Conservation (phyloP, 1,139 yeast genomes). For the Yamadazyma buinensis region DNA sequence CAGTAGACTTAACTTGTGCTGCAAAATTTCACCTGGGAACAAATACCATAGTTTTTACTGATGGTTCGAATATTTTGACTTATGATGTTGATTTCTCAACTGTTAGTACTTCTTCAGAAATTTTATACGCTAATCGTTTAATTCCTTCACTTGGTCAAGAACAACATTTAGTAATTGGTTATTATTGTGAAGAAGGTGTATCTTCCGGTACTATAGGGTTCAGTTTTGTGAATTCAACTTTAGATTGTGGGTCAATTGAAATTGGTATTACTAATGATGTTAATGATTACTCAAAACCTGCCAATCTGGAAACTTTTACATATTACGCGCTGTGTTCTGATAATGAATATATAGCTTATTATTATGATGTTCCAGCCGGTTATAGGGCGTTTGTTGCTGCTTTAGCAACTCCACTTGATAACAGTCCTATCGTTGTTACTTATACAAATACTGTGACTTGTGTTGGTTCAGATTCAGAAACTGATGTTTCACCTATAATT, state of each 20-base stretch:
- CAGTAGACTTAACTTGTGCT: conserved; percentile 20
- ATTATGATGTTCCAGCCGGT: conserved; percentile 26
- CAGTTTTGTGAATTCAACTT: conserved; percentile 2
- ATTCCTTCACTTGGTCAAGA: conserved; percentile 16
- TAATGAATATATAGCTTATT: conserved; percentile 12
- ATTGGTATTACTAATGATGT: conserved; percentile 19
- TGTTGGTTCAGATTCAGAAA: neutral
- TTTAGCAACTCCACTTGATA: conserved; percentile 3
- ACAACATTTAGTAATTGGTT: conserved; percentile 19
- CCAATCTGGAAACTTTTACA: conserved; percentile 6
- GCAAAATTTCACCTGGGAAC: conserved; percentile 18
- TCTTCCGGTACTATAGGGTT: conserved; percentile 22
- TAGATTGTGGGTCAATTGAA: conserved; percentile 23
- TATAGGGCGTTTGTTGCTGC: conserved; percentile 27
- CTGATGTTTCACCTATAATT: neutral
- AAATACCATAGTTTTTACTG: conserved; percentile 25
- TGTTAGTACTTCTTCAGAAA: neutral
- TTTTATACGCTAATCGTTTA: conserved; percentile 9
- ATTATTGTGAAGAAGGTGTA: conserved; percentile 22
- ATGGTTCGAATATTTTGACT: conserved; percentile 21
- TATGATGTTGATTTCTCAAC: conserved; percentile 4
- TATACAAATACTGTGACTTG: conserved; percentile 2
- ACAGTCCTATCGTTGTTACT: neutral
- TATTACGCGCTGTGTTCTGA: conserved; percentile 16
- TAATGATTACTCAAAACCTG: conserved; percentile 23